Conservation (phyloP, 495 filamentous ascomycete genomes). For the Hypoxylon fragiforme region DNA sequence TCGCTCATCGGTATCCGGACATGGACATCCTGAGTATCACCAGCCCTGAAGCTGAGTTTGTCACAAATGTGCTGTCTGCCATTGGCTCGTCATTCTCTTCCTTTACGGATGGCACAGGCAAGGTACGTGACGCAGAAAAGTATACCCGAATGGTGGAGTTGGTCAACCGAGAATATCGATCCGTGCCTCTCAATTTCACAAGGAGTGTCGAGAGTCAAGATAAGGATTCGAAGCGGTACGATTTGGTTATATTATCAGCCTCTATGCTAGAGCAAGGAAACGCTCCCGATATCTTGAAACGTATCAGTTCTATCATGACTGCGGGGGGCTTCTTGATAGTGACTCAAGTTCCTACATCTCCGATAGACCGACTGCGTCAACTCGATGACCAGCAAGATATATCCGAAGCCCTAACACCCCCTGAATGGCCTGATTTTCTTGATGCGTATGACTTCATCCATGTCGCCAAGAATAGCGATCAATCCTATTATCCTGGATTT, state of each 20-base stretch:
- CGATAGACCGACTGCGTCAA: slow-evolving; percentile 25
- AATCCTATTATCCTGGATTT: slow-evolving; percentile 37
- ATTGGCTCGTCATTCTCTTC: slow-evolving; percentile 41
- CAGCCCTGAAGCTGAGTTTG: slow-evolving; percentile 34
- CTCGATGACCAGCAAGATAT: background rate
- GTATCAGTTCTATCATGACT: slow-evolving; percentile 40
- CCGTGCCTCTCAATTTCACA: slow-evolving; percentile 34
- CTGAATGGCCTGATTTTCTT: slow-evolving; percentile 42
- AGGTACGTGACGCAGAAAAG: slow-evolving; percentile 20
- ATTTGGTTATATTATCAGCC: slow-evolving; percentile 45
- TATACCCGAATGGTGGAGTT: slow-evolving; percentile 6
- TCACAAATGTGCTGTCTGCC: slow-evolving; percentile 37
- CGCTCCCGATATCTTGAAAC: slow-evolving; percentile 11
- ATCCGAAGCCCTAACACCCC: slow-evolving; percentile 18
- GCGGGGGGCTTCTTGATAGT: slow-evolving; percentile 48
- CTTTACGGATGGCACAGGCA: slow-evolving; percentile 30
- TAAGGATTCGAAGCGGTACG: slow-evolving; percentile 30
- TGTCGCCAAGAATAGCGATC: slow-evolving; percentile 30
- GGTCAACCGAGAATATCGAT: slow-evolving; percentile 23
- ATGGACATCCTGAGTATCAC: slow-evolving; percentile 49
- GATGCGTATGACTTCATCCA: slow-evolving; percentile 41
- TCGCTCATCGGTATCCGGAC: slow-evolving; percentile 45
- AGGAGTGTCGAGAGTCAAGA: slow-evolving; percentile 16
- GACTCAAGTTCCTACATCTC: slow-evolving; percentile 23
- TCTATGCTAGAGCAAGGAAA: slow-evolving; percentile 34